Evolutionary conservation across 441 rosid genomes (phyloP).

Genomic region (Euphorbia schlechtendalii): DNA sequence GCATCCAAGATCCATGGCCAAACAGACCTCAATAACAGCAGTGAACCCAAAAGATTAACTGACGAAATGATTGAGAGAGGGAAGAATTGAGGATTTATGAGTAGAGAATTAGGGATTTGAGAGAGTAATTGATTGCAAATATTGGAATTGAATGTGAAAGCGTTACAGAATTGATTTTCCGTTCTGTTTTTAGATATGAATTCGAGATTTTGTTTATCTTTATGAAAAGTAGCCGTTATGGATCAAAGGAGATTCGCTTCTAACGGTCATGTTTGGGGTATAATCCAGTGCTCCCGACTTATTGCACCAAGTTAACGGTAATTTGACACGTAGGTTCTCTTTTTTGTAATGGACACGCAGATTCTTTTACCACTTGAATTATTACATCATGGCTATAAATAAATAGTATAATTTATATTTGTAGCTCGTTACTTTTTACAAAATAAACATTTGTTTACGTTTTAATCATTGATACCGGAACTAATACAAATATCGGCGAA

Average conservation of each 20-base stretch:
- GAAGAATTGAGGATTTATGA: neutral
- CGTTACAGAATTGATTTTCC: neutral
- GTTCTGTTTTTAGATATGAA: neutral
- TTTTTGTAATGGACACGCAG: too few species aligned
- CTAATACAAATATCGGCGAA: too few species aligned
- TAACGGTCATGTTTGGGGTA: slow-evolving; percentile 23
- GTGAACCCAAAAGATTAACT: too few species aligned
- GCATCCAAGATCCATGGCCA: slow-evolving; percentile 68
- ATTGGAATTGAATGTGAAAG: neutral
- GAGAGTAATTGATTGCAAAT: neutral
- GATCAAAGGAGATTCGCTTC: slow-evolving; percentile 3
- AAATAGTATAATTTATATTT: too few species aligned
- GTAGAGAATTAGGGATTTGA: neutral
- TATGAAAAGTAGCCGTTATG: slow-evolving; percentile 53
- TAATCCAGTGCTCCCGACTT: neutral
- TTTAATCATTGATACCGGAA: too few species aligned
- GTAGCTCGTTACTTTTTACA: too few species aligned
- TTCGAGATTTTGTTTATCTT: neutral
- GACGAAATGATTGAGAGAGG: neutral
- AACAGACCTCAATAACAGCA: slow-evolving; percentile 3
- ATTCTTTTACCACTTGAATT: too few species aligned
- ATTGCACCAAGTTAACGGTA: neutral
- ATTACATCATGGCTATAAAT: too few species aligned
- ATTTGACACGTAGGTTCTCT: neutral
- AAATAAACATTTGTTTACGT: too few species aligned